Conservation (phyloP, 768 basidiomycete genomes). For the Rhizopogon vulgaris region DNA sequence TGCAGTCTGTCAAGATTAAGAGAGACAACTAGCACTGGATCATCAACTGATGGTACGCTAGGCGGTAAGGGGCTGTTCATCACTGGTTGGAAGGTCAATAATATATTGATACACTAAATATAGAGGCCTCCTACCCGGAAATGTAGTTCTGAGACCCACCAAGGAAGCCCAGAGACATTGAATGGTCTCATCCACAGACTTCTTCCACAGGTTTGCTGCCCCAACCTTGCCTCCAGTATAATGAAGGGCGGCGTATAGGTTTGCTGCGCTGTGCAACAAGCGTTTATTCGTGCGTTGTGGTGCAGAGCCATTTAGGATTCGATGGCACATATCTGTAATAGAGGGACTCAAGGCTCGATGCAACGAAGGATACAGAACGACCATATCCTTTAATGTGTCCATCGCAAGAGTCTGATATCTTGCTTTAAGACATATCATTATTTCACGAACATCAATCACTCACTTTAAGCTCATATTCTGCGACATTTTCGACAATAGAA, state of each 20-base stretch:
- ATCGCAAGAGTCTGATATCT: conserved; percentile 37
- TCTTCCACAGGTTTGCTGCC: conserved; percentile 66
- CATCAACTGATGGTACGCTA: conserved; percentile 24
- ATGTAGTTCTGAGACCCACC: conserved; percentile 53
- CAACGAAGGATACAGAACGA: conserved; percentile 62
- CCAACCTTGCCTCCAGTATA: conserved; percentile 77
- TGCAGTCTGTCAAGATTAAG: conserved; percentile 58
- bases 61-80: conserved; percentile 8
- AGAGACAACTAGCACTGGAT: conserved; percentile 45
- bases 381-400: conserved; percentile 46
- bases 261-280: conserved; percentile 44
- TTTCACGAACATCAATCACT: not conserved
- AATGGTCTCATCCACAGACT: conserved; percentile 65
- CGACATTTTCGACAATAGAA: conserved; percentile 45
- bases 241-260: conserved; percentile 58
- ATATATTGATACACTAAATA: not conserved
- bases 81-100: conserved; percentile 8
- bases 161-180: conserved; percentile 62
- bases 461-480: conserved; percentile 52
- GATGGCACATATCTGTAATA: conserved; percentile 48
- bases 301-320: conserved; percentile 50
- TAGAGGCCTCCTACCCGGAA: conserved; percentile 20
- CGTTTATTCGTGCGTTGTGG: conserved; percentile 33
- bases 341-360: conserved; percentile 49
- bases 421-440: not conserved